Evolutionary conservation across 805 yeast species (phyloP), one percentile per base, ranked within the genome.

Genomic region (Ogataea henricii): DNA sequence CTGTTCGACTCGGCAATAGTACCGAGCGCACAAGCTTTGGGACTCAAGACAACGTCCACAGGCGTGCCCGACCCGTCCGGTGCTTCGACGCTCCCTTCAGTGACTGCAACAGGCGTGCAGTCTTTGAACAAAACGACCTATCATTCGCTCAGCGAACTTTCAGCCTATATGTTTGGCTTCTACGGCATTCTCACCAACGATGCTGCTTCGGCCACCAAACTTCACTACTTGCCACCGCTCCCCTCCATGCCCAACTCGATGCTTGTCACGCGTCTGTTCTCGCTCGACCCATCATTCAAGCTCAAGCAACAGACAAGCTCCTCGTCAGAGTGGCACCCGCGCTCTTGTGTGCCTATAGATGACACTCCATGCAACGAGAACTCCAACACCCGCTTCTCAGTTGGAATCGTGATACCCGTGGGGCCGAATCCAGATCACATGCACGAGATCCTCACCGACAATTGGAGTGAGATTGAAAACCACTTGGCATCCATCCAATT

Each of bases 161-260:
- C 76, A 22, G 76, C 75, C 47, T 76, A 71, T 53, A 77, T 79
- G 78, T 79, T 79, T 61, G 85, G 85, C 10, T 74, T 78, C 43
- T 59, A 60, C 45, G 83, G 84, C 0, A 64, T 79, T 26, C 78
- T 81, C 7, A 64, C 76, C 6, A 76, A 69, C 48, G 82, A 79
- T 46, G 61, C 68, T 14, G 66, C 67, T 16, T 60, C 70, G 18
- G 61, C 72, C 10, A 74, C 79, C 4, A 79, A 79, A 51, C 56
- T 79, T 2, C 83, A 79, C 58, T 53, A 66, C 37, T 59, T 79
- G 14, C 82, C 82, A 1, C 60, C 71, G 1, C 54, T 77, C 16
- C 65, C 70, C 20, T 65, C 67, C 22, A 64, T 64, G 57, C 65
- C 71, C 2, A 60, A 63, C 29, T 70, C 79, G 3, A 65, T 79